Conservation (phyloP, 345 rosid species). For the Cardiospermum halicacabum region DNA sequence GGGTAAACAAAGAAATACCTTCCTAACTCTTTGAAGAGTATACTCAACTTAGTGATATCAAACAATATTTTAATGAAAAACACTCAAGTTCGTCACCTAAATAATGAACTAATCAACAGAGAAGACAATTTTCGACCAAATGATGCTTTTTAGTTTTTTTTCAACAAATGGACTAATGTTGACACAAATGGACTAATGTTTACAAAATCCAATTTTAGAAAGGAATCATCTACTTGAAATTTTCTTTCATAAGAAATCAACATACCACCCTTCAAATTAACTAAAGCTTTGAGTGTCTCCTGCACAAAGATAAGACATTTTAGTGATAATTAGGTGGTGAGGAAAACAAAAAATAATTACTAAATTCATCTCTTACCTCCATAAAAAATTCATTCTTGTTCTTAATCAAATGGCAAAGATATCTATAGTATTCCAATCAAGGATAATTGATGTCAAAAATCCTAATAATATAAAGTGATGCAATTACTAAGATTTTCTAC, state of each 20-base stretch:
- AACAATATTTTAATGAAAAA: too few species aligned
- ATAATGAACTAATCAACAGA: too few species aligned
- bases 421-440: constrained; percentile 51
- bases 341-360: not conserved
- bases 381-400: constrained; percentile 91
- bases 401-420: constrained; percentile 72
- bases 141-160: too few species aligned
- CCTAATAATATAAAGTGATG: too few species aligned
- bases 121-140: too few species aligned
- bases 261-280: constrained; percentile 96
- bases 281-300: constrained; percentile 96
- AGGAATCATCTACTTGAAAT: constrained; percentile 57
- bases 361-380: constrained; percentile 48
- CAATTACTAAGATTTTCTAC: too few species aligned
- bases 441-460: too few species aligned
- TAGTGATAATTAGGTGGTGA: not conserved
- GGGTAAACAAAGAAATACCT: too few species aligned
- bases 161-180: too few species aligned
- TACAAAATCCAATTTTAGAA: not conserved
- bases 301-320: constrained; percentile 26
- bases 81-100: too few species aligned
- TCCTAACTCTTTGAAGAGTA: too few species aligned
- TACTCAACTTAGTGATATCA: too few species aligned
- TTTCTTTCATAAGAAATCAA: constrained; percentile 95
- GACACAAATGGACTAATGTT: not conserved